Evolutionary conservation across 192 early-diverging fungal genomes (phyloP), one percentile per base, ranked within the genome.

Genomic region (Hyaloraphidium curvatum): DNA sequence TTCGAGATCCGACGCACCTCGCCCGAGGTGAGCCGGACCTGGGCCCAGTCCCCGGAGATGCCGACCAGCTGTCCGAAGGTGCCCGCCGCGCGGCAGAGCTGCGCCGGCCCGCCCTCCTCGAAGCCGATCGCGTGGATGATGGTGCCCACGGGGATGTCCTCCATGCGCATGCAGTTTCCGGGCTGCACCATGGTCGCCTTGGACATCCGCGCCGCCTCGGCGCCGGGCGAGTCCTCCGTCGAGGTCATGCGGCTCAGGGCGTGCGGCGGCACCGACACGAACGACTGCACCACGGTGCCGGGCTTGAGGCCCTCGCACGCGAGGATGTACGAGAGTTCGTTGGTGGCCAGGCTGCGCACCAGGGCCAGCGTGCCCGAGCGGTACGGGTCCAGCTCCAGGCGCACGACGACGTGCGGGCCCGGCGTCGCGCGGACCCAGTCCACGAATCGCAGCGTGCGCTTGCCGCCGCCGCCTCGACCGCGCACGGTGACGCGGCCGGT

Each of bases 351-450:
- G 60, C 88, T 77, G 40, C 76, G 74, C 59, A 97, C 73, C 60
- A 97, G 65, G 11, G 84, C 82, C 51, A 97, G 79, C 60, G 84
- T 83, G 14, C 81, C 90, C 30, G 75, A 79, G 16, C 93, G 70
- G 57, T 89, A 87, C 28, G 93, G 93, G 61, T 97, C 93, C 59
- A 91, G 87, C 67, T 97, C 93, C 26, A 91, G 67, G n/a, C 93
- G 74, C 39, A 87, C 67, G 7, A 97, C 88, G 52, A 79, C 65
- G 51, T 89, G 86, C 9, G 73, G 67, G 0, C 86, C 89, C 0
- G 78, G 64, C 54, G 76, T 74, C 29, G 51, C 57, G 56, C 93
- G 85, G 57, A 72, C 62, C 67, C 88, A 97, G 57, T 97, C 93
- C 9, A 97, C 73, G 27, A 81, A 62, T 43, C 90, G 76, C 58